Conservation (phyloP, 2,329 filamentous ascomycete species). For the Colletotrichum sp. region DNA sequence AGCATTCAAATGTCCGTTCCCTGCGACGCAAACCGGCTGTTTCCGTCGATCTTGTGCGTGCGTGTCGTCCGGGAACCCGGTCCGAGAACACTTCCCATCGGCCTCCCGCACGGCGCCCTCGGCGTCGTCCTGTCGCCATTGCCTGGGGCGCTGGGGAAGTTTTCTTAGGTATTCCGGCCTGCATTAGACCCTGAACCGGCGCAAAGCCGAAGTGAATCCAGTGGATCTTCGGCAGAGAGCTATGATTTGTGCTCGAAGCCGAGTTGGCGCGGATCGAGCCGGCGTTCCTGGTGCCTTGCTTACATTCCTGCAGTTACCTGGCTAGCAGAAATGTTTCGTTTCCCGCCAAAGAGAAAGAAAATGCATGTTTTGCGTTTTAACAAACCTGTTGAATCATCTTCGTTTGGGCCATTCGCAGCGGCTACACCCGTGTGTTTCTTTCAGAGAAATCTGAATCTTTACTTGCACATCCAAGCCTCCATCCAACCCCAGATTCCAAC, state of each 20-base stretch:
- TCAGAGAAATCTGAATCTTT: neutral
- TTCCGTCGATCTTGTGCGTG: neutral
- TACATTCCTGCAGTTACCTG: neutral
- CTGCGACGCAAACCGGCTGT: neutral
- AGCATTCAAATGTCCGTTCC: neutral
- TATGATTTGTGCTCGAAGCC: neutral
- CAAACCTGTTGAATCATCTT: neutral
- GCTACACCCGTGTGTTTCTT: neutral
- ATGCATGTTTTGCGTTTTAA: accelerated
- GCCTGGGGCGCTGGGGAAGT: neutral
- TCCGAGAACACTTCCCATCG: neutral
- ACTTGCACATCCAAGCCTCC: neutral
- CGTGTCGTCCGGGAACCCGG: neutral
- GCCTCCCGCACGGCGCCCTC: neutral
- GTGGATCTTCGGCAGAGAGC: neutral
- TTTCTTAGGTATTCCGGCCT: neutral
- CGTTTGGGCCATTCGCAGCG: neutral
- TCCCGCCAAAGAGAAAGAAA: neutral
- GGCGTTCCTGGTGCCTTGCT: neutral
- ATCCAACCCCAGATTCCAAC: neutral
- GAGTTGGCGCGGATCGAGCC: neutral
- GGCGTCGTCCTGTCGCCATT: neutral
- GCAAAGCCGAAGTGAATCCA: neutral
- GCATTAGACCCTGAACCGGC: neutral
- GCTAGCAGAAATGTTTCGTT: neutral